phyloP scores from a whole-genome alignment of 345 rosid species.

The Hibiscus mutabilis region DNA sequence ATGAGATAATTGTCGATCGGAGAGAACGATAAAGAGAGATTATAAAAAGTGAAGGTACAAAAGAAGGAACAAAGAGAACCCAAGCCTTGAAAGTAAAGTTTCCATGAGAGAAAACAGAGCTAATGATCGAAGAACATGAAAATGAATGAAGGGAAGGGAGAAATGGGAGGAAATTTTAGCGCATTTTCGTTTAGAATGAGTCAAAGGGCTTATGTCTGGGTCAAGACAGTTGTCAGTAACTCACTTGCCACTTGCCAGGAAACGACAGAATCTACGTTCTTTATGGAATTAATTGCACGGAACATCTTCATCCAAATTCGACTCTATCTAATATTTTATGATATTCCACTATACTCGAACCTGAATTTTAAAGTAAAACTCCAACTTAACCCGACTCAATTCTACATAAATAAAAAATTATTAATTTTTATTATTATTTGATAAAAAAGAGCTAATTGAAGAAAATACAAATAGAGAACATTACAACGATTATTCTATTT shows the following conservation, averaged over 20 bases:
- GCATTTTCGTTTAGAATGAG: background rate
- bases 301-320: too few relatives aligned
- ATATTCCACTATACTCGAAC: too few relatives aligned
- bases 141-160: background rate
- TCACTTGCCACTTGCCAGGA: background rate
- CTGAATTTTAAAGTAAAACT: too few relatives aligned
- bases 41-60: constrained; percentile 14
- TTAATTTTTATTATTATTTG: too few relatives aligned
- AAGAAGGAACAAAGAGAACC: constrained; percentile 12
- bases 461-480: too few relatives aligned
- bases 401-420: too few relatives aligned
- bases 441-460: too few relatives aligned
- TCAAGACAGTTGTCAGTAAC: background rate
- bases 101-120: constrained; percentile 18
- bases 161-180: background rate
- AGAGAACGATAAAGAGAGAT: constrained; percentile 29
- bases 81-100: constrained; percentile 1
- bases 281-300: background rate
- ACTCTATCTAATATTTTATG: too few relatives aligned
- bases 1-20: constrained; percentile 60
- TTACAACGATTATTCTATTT: too few relatives aligned
- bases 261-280: background rate
- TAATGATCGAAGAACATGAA: constrained; percentile 1
- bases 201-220: background rate
- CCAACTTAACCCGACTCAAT: too few relatives aligned